Conservation (phyloP, 257 asterid species). For the Solanum virginianum region DNA sequence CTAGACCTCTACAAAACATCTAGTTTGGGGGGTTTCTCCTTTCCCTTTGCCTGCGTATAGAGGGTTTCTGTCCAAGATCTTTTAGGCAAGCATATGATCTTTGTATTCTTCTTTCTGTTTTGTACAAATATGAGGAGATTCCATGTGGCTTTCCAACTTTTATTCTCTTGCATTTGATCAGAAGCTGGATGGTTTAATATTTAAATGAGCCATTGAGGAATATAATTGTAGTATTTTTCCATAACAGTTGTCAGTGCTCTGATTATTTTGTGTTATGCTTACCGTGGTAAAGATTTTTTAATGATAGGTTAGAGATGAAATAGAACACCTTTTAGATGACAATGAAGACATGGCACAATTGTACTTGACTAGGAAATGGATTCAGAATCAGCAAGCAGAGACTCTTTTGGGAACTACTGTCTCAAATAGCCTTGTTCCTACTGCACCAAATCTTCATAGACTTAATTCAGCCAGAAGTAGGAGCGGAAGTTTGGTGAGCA, state of each 20-base stretch:
- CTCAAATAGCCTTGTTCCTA: constrained; percentile 39
- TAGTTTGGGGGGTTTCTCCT: not conserved
- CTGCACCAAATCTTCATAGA: constrained; percentile 47
- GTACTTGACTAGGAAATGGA: constrained; percentile 82
- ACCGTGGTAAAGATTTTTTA: not conserved
- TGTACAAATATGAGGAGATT: not conserved
- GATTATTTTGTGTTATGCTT: not conserved
- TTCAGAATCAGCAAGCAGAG: constrained; percentile 67
- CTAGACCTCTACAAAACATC: not conserved
- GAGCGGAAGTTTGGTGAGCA: constrained; percentile 71
- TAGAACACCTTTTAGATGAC: constrained; percentile 96
- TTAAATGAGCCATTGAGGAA: not conserved
- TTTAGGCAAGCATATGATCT: not conserved
- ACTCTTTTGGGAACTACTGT: constrained; percentile 30
- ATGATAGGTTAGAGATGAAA: constrained; percentile 88
- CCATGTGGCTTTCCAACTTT: not conserved
- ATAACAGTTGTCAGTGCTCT: not conserved
- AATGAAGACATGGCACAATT: constrained; percentile 94
- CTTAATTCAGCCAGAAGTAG: constrained; percentile 63
- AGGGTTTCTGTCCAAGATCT: not conserved
- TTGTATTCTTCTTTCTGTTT: not conserved
- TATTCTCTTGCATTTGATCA: not conserved
- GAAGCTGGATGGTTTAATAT: not conserved
- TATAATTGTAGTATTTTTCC: not conserved
- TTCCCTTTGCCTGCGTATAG: not conserved